Evolutionary conservation across 345 rosid species (phyloP).

Genomic region (Reutealis trisperma): DNA sequence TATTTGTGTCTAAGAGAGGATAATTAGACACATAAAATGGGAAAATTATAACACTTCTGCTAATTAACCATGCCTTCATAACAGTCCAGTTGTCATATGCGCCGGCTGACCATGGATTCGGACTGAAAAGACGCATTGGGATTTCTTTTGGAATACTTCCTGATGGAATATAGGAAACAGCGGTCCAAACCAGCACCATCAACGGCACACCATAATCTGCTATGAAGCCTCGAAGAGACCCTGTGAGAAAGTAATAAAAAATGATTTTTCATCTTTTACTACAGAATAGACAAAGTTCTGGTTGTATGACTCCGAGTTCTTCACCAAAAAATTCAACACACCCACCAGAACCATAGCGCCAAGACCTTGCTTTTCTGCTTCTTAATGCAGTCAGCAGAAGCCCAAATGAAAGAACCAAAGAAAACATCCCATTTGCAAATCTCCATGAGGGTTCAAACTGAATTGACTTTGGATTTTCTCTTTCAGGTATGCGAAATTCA

Average conservation of each 20-base stretch:
- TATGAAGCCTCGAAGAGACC: constrained; percentile 28
- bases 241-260: constrained; percentile 2
- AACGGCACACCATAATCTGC: constrained; percentile 37
- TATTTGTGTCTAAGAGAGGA: neutral
- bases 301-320: neutral
- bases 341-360: constrained; percentile 39
- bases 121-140: constrained; percentile 32
- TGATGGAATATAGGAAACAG: constrained; percentile 29
- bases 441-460: constrained; percentile 30
- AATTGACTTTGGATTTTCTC: constrained; percentile 22
- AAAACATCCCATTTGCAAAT: constrained; percentile 37
- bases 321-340: neutral
- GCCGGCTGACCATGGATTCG: constrained; percentile 36
- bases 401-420: constrained; percentile 31
- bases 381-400: constrained; percentile 26
- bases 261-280: neutral
- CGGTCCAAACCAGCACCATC: constrained; percentile 35
- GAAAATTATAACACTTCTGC: neutral
- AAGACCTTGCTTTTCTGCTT: constrained; percentile 36
- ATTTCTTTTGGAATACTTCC: constrained; percentile 25
- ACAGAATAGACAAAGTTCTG: constrained; percentile 1
- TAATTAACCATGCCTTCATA: constrained; percentile 19
- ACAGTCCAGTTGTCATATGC: constrained; percentile 35
- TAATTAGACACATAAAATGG: constrained; percentile 4
- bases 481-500: constrained; percentile 24